These are phyloP conservation scores for Amphicarpaea edgeworthii DNA, from an alignment of 306 rosid genomes.

Conservation along the genomic window DNA sequence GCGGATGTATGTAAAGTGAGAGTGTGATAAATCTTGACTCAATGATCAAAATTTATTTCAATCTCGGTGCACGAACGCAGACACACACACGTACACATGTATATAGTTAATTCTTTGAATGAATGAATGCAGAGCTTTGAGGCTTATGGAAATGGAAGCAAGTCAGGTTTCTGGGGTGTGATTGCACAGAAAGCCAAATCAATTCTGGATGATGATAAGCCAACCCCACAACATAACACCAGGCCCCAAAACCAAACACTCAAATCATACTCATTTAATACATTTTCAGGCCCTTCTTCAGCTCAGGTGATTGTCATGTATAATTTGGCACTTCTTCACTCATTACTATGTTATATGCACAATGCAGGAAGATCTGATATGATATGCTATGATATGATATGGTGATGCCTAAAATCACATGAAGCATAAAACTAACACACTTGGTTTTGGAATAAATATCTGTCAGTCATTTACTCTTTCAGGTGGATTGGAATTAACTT, in stretches of 20 bases:
- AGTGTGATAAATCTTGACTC: neutral
- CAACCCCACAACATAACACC: slow-evolving; percentile 39
- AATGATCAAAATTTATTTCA: neutral
- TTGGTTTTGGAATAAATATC: neutral
- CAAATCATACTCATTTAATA: slow-evolving; percentile 48
- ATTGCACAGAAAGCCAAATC: slow-evolving; percentile 89
- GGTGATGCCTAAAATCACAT: neutral
- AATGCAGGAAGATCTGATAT: neutral
- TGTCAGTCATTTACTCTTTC: slow-evolving; percentile 1
- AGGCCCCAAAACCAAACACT: slow-evolving; percentile 42
- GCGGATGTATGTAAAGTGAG: neutral
- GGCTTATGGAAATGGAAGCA: slow-evolving; percentile 55
- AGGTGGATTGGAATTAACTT: slow-evolving; percentile 18
- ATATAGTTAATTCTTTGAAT: slow-evolving; percentile 11
- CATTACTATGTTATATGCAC: neutral
- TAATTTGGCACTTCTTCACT: neutral
- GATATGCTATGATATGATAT: neutral
- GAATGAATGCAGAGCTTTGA: slow-evolving; percentile 68
- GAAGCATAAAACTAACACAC: slow-evolving; percentile 10
- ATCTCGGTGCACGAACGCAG: neutral
- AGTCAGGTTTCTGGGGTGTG: slow-evolving; percentile 90
- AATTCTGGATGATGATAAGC: slow-evolving; percentile 76
- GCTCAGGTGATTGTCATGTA: slow-evolving; percentile 61
- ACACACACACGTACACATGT: neutral
- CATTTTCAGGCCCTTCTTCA: slow-evolving; percentile 39